phyloP scores from a whole-genome alignment of 148 eudicot species.

The Fagopyrum esculentum region DNA sequence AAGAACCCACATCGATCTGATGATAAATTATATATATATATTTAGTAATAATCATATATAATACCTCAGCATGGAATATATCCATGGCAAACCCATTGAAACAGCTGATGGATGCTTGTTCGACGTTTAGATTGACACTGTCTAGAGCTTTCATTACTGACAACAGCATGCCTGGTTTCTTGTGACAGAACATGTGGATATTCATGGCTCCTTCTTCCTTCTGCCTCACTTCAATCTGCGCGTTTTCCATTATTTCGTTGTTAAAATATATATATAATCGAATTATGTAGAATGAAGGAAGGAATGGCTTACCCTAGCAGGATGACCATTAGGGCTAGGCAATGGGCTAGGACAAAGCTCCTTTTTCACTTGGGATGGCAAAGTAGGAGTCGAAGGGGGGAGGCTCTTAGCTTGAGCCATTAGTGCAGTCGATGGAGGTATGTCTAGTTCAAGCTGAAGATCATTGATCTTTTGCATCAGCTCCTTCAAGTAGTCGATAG shows the following conservation, averaged over 20 bases:
- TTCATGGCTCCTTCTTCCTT: constrained; percentile 86
- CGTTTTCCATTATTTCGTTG: neutral
- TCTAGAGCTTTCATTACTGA: constrained; percentile 78
- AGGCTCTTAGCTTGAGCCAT: constrained; percentile 51
- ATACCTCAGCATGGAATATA: constrained; percentile 89
- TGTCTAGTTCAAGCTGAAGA: constrained; percentile 71
- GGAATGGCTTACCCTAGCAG: constrained; percentile 50
- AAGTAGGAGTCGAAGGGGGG: constrained; percentile 74
- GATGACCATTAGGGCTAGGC: constrained; percentile 75
- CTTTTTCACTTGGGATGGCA: constrained; percentile 69
- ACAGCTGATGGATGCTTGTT: constrained; percentile 94
- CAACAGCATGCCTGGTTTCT: constrained; percentile 74
- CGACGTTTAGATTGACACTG: constrained; percentile 69
- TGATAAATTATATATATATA: neutral
- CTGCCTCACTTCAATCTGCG: constrained; percentile 80
- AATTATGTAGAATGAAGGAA: neutral
- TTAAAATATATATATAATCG: too few species aligned
- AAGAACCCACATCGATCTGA: neutral
- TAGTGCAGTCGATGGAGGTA: constrained; percentile 45
- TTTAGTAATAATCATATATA: neutral
- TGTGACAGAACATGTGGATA: constrained; percentile 88
- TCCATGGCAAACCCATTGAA: constrained; percentile 93
- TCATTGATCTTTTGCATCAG: constrained; percentile 77
- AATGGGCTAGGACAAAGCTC: constrained; percentile 69
- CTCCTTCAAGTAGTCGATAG: constrained; percentile 75